Conservation (phyloP, 306 rosid species). For the Vigna unguiculata region DNA sequence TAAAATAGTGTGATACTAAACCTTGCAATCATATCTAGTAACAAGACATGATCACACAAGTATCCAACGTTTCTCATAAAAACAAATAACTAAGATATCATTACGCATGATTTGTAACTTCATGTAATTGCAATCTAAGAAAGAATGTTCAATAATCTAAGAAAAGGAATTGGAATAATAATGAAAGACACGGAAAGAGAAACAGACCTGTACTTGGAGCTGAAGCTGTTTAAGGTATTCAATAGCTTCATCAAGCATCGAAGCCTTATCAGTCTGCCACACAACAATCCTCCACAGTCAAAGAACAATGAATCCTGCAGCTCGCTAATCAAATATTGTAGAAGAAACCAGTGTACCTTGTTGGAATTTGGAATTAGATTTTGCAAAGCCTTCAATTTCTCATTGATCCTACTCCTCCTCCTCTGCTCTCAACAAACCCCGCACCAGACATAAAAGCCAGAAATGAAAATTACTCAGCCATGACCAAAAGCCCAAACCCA, state of each 20-base stretch:
- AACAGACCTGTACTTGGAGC: conserved; percentile 90
- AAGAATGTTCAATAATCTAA: conserved; percentile 13
- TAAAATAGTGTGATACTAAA: neutral
- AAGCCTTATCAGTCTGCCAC: conserved; percentile 90
- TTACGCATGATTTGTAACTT: neutral
- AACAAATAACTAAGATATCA: neutral
- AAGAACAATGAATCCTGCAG: neutral
- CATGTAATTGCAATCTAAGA: neutral
- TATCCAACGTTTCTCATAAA: neutral
- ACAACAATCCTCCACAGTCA: conserved; percentile 15
- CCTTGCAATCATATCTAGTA: neutral
- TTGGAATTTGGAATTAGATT: conserved; percentile 91
- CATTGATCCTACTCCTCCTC: conserved; percentile 95
- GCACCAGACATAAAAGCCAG: conserved; percentile 32
- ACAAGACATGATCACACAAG: neutral
- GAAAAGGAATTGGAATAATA: neutral
- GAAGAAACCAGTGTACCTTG: conserved; percentile 59
- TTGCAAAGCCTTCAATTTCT: conserved; percentile 94
- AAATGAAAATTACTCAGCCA: conserved; percentile 10
- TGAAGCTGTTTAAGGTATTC: conserved; percentile 98
- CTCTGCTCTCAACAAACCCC: conserved; percentile 63
- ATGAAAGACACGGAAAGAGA: conserved; percentile 5
- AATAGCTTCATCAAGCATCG: conserved; percentile 97
- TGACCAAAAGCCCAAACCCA: neutral
- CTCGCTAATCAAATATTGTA: neutral